Percentiles rank a stretch among this genome's conserved stretches.
Conservation (phyloP, 192 early-diverging fungal species). For the Mortierella hygrophila region DNA sequence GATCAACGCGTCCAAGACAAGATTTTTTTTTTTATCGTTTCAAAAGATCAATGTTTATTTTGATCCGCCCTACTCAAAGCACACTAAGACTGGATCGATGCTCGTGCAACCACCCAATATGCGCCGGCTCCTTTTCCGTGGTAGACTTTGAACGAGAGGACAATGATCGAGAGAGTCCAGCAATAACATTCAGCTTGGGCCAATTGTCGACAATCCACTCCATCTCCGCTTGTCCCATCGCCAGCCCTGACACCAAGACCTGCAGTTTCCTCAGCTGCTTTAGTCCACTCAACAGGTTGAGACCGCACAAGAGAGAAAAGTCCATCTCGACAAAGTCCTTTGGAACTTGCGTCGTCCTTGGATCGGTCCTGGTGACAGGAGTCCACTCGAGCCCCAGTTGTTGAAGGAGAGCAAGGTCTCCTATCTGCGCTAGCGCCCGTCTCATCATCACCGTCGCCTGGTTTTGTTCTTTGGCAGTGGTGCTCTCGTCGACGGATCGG, state of each 20-base stretch:
- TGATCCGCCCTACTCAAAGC: neutral
- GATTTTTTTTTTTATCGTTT: too few relatives aligned
- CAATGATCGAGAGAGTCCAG: neutral
- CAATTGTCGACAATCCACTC: neutral
- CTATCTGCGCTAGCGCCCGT: neutral
- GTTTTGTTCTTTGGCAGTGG: neutral
- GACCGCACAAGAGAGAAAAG: neutral
- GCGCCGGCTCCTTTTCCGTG: neutral
- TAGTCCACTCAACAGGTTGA: neutral
- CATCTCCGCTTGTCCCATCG: neutral
- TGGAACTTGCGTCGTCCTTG: neutral
- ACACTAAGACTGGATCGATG: neutral
- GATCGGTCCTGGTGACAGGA: neutral
- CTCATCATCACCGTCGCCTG: neutral
- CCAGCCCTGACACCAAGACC: neutral
- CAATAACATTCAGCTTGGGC: neutral
- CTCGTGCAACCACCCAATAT: neutral
- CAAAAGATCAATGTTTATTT: too few relatives aligned
- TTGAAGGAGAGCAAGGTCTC: neutral
- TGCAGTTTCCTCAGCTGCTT: neutral
- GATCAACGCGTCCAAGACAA: neutral
- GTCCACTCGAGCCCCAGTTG: neutral
- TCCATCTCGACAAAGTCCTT: conserved; percentile 2
- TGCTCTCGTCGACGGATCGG: neutral
- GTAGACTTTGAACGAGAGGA: neutral